Base-by-base conservation (phyloP, 1,139 yeast genomes). In the Diutina rugosa region DNA sequence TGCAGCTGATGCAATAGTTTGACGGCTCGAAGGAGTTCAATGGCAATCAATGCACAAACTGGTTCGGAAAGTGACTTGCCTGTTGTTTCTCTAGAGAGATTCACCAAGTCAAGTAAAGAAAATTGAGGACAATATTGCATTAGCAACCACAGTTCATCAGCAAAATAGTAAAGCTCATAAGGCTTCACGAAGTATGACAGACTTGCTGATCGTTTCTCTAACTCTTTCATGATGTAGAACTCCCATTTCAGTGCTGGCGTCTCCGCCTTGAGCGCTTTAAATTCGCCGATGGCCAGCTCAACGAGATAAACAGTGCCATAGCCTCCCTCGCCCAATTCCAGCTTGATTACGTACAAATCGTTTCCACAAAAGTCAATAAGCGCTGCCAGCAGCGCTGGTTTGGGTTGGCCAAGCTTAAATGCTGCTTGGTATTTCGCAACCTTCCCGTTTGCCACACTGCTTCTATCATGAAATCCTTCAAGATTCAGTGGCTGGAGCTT, bases 271-370 rank as follows among this genome's bases (percentile, higher is more conserved):
- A 90, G 70, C 0, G 97, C 96, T 56, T 76, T 77, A 45, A 80
- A 65, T 4, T 70, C 65, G 0, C 90, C 90, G 18, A 74, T 68
- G 57, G 81, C 82, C 10, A 83, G 77, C 66, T 87, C 95, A 0
- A 88, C 85, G 30, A 90, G 71, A 65, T 84, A 90, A 0, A 90
- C 96, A 1, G 82, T 77, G 0, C 95, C 96, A 69, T 76, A 85
- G 0, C 95, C 95, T 8, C 96, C 96, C 63, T 78, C 79, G 0
- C 97, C 96, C 12, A 91, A 70, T 60, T 84, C 81, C 56, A 77
- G 41, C 16, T 49, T 49, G 44, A 49, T 49, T 4, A 49, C 5
- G 28, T 49, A 49, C 10, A 49, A 7, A 7, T 30, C 14, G 16
- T 49, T 28, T 5, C 53, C 53, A 10, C 53, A 49, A 49, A 49